Evolutionary conservation across 73 alveolate species (phyloP), one percentile per base, ranked within the genome.

Genomic region (Tetrahymena malaccensis): DNA sequence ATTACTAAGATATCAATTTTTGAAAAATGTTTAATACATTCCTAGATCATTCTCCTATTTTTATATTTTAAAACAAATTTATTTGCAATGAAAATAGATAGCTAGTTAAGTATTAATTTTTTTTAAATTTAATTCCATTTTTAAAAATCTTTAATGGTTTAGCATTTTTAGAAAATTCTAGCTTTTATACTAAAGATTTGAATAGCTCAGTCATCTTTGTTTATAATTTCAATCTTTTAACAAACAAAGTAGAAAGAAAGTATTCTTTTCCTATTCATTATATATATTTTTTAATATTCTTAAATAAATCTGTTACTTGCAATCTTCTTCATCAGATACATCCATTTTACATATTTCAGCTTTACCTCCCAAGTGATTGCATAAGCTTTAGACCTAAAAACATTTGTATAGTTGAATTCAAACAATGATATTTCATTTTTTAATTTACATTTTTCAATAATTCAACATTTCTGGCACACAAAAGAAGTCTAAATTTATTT

Each of bases 391-490:
- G 10, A 70, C 89, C 89, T 70, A 70, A 31, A 6, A 19, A 22
- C 25, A 11, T 1, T 22, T 70, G 19, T 70, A 56, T 35, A 6
- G 31, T 19, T n/a, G 93, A 22, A 93, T 31, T 40, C 16, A 70
- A 85, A 84, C 40, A 4, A 21, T 43, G 0, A 4, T 56, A 33
- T 21, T 21, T 34, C 8, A 37, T 19, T 17, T 38, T 43, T 19
- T 55, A 93, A 50, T 44, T 34, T 85, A 97, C 98, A 93, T 94
- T 25, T 37, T 96, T 7, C 35, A 97, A 94, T 37, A 93, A 85
- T 37, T 94, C 96, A 70, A 89, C 94, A 55, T 95, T 94, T 94
- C 98, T 96, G n/a, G 98, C 96, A 37, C 96, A 97, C 25, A 97
- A 85, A 44, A 97, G 96, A 83, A 97, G 31, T 93, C 97, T 97